phyloP scores from a whole-genome alignment of 202 grass and related monocot species.

The Zizania palustris region DNA sequence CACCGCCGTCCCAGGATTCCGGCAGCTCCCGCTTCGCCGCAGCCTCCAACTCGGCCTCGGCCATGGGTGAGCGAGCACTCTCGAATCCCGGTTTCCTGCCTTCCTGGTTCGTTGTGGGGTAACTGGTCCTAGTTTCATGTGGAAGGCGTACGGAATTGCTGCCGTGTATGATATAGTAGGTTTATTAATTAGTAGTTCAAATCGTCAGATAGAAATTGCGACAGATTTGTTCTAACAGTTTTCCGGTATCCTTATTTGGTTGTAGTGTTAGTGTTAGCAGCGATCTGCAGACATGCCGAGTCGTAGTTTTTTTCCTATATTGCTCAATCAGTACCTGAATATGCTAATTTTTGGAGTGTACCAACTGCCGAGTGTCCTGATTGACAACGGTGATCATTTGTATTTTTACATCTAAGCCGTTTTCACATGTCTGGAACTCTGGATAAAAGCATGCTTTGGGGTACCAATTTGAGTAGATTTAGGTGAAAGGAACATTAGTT shows the following conservation, averaged over 20 bases:
- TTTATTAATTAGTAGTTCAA: background rate
- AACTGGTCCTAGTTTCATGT: background rate
- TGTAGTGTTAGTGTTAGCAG: no score
- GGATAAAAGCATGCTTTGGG: background rate
- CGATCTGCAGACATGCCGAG: no score
- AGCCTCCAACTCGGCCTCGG: slow-evolving; percentile 23
- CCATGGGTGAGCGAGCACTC: slow-evolving; percentile 54
- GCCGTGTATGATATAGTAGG: background rate
- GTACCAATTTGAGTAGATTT: background rate
- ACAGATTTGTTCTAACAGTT: background rate
- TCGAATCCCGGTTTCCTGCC: no score
- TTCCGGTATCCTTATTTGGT: no score
- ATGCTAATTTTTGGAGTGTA: background rate
- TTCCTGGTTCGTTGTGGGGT: background rate
- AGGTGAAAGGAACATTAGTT: background rate
- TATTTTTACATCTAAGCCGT: no score
- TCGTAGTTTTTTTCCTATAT: background rate
- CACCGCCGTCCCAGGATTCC: slow-evolving; percentile 46
- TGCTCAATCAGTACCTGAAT: background rate
- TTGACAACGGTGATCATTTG: background rate
- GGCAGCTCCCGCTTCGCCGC: slow-evolving; percentile 17
- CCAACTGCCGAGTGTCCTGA: background rate
- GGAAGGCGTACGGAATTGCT: background rate
- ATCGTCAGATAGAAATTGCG: background rate
- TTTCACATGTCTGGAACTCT: background rate